Conservation (phyloP, 352 stramenopile genomes). For the Pilasporangium apinafurcum region DNA sequence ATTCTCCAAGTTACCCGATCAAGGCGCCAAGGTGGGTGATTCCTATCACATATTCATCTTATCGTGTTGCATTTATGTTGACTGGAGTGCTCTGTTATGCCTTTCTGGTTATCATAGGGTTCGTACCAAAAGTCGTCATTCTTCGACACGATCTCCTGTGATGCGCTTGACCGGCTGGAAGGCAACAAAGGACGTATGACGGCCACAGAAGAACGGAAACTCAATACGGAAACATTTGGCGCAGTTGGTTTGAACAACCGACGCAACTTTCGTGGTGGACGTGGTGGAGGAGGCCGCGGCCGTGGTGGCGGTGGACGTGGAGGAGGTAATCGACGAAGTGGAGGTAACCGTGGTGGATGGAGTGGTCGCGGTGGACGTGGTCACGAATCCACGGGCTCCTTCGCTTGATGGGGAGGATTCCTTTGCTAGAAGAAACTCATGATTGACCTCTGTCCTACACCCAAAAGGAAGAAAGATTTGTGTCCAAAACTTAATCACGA, state of each 20-base stretch:
- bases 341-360: slow-evolving; percentile 17
- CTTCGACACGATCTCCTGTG: slow-evolving; percentile 88
- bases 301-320: slow-evolving; percentile 18
- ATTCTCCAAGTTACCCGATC: slow-evolving; percentile 59
- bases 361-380: slow-evolving; percentile 14
- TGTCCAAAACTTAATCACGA: no score
- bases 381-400: slow-evolving; percentile 3
- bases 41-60: neutral
- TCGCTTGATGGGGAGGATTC: no score
- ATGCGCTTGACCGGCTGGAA: slow-evolving; percentile 77
- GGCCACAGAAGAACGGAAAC: slow-evolving; percentile 71
- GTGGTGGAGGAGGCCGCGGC: slow-evolving; percentile 30
- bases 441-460: no score
- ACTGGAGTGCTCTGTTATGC: neutral
- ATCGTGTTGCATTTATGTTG: neutral
- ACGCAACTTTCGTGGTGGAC: slow-evolving; percentile 62
- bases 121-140: slow-evolving; percentile 88
- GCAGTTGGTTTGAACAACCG: slow-evolving; percentile 82
- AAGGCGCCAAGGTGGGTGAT: slow-evolving; percentile 28
- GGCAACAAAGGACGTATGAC: slow-evolving; percentile 61
- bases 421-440: no score
- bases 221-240: slow-evolving; percentile 88
- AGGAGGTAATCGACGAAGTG: slow-evolving; percentile 5
- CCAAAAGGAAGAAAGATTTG: no score
- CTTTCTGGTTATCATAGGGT: no score